Conservation (phyloP, 495 filamentous ascomycete species). For the Aspergillus nidulans region DNA sequence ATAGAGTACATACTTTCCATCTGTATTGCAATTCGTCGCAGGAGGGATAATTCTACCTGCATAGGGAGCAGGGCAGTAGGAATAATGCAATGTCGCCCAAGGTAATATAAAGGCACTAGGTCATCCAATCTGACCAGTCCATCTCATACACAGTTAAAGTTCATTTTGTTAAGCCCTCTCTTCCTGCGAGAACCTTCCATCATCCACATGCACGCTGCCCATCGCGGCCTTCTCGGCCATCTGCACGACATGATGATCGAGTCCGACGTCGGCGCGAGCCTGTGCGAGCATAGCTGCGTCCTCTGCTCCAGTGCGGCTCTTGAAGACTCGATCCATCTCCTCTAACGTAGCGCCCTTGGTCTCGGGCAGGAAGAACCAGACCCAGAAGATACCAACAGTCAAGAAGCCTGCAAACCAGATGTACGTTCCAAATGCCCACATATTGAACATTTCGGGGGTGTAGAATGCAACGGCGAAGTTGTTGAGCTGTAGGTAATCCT, state of each 20-base stretch:
- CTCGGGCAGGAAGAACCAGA: conserved; percentile 58
- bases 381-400: conserved; percentile 30
- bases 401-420: not conserved
- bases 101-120: too few species aligned
- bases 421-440: not conserved
- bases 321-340: conserved; percentile 70
- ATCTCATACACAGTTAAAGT: too few species aligned
- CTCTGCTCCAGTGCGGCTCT: not conserved
- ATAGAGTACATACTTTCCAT: too few species aligned
- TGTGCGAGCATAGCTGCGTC: not conserved
- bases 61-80: too few species aligned
- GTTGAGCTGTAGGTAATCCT: not conserved
- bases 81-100: too few species aligned
- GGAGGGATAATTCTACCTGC: too few species aligned
- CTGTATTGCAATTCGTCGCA: too few species aligned
- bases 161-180: too few species aligned
- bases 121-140: too few species aligned
- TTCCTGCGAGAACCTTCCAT: not conserved
- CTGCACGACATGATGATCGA: not conserved
- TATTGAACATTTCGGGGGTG: not conserved
- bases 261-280: not conserved
- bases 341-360: conserved; percentile 66
- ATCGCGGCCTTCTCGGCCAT: not conserved
- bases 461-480: not conserved
- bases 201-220: not conserved